Evolutionary conservation across 495 filamentous ascomycete species (phyloP).

Genomic region (Xylaria longipes): DNA sequence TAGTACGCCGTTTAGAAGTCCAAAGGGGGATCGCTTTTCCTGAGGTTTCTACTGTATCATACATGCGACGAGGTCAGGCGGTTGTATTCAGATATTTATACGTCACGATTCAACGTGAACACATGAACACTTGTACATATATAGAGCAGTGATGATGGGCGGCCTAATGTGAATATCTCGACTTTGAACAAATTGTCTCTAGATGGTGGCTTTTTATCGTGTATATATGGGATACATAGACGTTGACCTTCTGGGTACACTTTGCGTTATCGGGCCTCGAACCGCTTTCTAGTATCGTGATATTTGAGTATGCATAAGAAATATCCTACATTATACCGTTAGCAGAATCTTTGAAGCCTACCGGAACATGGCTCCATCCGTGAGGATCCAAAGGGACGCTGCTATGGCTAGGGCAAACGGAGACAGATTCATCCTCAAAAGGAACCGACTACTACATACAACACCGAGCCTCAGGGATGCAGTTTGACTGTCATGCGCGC

Average conservation of each 20-base stretch:
- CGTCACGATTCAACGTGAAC: neutral
- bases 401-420: no score
- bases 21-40: conserved; percentile 83
- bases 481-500: no score
- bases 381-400: neutral
- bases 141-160: conserved; percentile 11
- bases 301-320: neutral
- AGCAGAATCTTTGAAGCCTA: neutral
- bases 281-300: neutral
- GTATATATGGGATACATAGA: neutral
- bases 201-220: neutral
- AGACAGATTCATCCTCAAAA: neutral
- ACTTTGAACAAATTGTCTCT: neutral
- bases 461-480: no score
- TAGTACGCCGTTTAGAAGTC: conserved; percentile 70
- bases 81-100: conserved; percentile 1
- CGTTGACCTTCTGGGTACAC: neutral
- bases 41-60: conserved; percentile 30
- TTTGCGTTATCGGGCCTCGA: neutral
- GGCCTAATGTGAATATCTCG: conserved; percentile 7
- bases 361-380: neutral
- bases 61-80: neutral
- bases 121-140: conserved; percentile 16
- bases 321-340: no score
- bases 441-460: no score